Evolutionary conservation across 2,329 filamentous ascomycete genomes (phyloP).

Genomic region (Hysterium pulicare): DNA sequence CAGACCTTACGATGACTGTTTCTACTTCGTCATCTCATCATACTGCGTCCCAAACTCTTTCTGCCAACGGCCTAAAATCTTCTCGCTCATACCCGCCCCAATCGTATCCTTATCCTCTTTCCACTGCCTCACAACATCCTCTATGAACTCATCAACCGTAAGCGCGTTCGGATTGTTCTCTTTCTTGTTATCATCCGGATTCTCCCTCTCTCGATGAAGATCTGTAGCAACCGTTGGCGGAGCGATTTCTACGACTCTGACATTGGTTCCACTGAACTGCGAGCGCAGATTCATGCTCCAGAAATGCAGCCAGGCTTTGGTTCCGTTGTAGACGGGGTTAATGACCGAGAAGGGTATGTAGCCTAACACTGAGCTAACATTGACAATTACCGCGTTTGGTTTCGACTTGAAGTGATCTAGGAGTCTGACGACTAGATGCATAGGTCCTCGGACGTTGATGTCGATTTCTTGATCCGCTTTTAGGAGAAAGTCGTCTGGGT

Average conservation of each 20-base stretch:
- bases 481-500: slow-evolving; percentile 40
- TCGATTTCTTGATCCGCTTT: slow-evolving; percentile 57
- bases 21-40: slow-evolving; percentile 14
- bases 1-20: too few relatives aligned
- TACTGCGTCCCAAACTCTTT: slow-evolving; percentile 36
- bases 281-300: slow-evolving; percentile 55
- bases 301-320: slow-evolving; percentile 58
- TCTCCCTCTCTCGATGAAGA: slow-evolving; percentile 53
- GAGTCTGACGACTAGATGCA: slow-evolving; percentile 52
- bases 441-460: slow-evolving; percentile 57
- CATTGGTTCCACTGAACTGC: slow-evolving; percentile 44
- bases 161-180: slow-evolving; percentile 48
- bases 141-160: slow-evolving; percentile 54
- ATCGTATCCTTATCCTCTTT: slow-evolving; percentile 50
- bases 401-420: slow-evolving; percentile 50
- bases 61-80: slow-evolving; percentile 45
- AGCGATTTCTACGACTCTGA: slow-evolving; percentile 55
- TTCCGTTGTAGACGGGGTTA: slow-evolving; percentile 59
- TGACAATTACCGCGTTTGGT: slow-evolving; percentile 47
- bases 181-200: slow-evolving; percentile 60
- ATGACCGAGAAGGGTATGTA: slow-evolving; percentile 52
- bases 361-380: slow-evolving; percentile 54
- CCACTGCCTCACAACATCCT: slow-evolving; percentile 44
- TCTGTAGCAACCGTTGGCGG: slow-evolving; percentile 55
- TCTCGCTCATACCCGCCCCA: slow-evolving; percentile 43